Evolutionary conservation across 2,329 filamentous ascomycete species (phyloP).

Genomic region (Exutisphaerella laricina): DNA sequence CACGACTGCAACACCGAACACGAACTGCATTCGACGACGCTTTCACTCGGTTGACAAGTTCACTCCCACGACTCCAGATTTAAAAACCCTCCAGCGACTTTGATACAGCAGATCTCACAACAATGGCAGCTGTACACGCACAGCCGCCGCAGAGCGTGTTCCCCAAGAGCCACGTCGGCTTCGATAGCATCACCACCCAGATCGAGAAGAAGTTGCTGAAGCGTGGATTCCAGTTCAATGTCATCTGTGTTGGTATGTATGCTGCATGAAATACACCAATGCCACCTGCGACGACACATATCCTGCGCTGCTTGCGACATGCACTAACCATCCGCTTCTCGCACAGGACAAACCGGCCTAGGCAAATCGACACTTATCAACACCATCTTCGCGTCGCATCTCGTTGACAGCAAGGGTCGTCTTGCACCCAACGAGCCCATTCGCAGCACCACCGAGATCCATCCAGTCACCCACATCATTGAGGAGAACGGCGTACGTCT

Average conservation of each 20-base stretch:
- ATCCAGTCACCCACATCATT: conserved; percentile 96
- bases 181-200: conserved; percentile 99
- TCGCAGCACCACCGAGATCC: conserved; percentile 94
- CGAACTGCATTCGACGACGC: conserved; percentile 2
- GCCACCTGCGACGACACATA: conserved; percentile 6
- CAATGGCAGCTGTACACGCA: conserved; percentile 45
- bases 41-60: conserved; percentile 8
- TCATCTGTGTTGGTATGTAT: conserved; percentile 94
- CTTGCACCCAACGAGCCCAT: conserved; percentile 87
- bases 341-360: conserved; percentile 90
- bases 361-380: conserved; percentile 99
- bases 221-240: conserved; percentile 99
- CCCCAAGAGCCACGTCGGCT: conserved; percentile 97
- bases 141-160: conserved; percentile 55
- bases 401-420: conserved; percentile 98
- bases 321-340: background rate
- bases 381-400: conserved; percentile 99
- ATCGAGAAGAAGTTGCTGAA: conserved; percentile 99
- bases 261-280: background rate
- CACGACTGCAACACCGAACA: background rate
- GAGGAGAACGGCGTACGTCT: conserved; percentile 99
- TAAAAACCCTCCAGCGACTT: background rate
- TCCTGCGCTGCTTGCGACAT: background rate
- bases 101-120: conserved; percentile 4
- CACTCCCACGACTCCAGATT: conserved; percentile 2